Percentiles rank a stretch among this genome's conserved stretches.
phyloP scores from a whole-genome alignment of 164 flowering plant species.

The Warburgia ugandensis region DNA sequence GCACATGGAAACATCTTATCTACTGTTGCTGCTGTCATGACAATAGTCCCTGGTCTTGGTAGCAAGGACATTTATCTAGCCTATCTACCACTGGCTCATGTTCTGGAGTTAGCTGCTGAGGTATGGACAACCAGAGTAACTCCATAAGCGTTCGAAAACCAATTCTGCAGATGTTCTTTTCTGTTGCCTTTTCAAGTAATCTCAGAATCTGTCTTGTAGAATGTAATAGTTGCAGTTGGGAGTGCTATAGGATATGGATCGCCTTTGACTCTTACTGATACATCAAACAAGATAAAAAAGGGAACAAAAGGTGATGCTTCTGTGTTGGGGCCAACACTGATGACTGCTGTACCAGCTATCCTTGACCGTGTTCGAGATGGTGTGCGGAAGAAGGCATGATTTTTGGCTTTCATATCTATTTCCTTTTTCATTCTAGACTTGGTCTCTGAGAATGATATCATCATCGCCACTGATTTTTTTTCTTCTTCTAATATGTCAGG shows the following conservation, averaged over 20 bases:
- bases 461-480: constrained; percentile 6
- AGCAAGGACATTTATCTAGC: constrained; percentile 76
- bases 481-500: constrained; percentile 33
- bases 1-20: constrained; percentile 86
- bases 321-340: constrained; percentile 60
- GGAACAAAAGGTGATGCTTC: constrained; percentile 97
- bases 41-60: constrained; percentile 72
- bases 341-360: constrained; percentile 97
- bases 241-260: constrained; percentile 89
- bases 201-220: constrained; percentile 31
- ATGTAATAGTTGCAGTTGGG: constrained; percentile 60
- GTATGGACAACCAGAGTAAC: constrained; percentile 26
- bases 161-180: background rate
- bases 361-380: constrained; percentile 98
- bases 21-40: constrained; percentile 78
- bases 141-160: background rate
- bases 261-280: constrained; percentile 90
- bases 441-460: constrained; percentile 1
- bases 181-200: background rate
- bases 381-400: constrained; percentile 71
- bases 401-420: constrained; percentile 1
- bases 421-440: constrained; percentile 1
- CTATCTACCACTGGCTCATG: constrained; percentile 86
- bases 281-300: constrained; percentile 78
- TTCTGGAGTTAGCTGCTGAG: constrained; percentile 98